These are phyloP conservation scores for Penicillium sp. DNA, from an alignment of 2,329 filamentous ascomycete species.

Conservation along the genomic window DNA sequence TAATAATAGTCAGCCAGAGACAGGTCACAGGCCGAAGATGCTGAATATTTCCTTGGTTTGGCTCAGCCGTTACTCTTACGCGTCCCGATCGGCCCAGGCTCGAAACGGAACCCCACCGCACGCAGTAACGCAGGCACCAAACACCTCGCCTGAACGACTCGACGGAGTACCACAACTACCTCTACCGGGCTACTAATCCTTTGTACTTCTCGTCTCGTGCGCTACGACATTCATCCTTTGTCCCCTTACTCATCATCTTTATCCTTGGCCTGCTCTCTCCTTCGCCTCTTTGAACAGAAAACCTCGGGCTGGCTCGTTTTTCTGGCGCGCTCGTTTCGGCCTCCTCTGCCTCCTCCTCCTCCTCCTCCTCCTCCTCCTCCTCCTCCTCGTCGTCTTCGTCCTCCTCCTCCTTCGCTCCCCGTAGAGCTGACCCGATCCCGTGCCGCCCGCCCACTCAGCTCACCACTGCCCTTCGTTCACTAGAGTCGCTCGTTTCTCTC, in stretches of 20 bases:
- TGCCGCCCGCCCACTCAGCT: conserved; percentile 9
- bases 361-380: background rate
- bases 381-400: no score
- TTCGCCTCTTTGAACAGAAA: conserved; percentile 17
- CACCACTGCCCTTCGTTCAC: conserved; percentile 14
- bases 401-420: conserved; percentile 11
- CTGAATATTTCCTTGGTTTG: background rate
- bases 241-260: background rate
- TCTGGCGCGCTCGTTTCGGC: conserved; percentile 5
- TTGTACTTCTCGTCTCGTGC: background rate
- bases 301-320: conserved; percentile 28
- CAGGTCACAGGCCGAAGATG: background rate
- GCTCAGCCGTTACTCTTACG: conserved; percentile 26
- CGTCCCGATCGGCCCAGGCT: conserved; percentile 30
- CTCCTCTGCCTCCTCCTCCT: background rate
- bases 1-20: no score
- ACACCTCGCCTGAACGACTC: conserved; percentile 5
- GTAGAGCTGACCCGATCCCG: conserved; percentile 1
- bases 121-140: conserved; percentile 31
- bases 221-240: background rate
- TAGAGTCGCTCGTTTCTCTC: conserved; percentile 16
- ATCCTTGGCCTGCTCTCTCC: conserved; percentile 11
- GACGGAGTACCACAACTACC: background rate
- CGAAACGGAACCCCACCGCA: conserved; percentile 33
- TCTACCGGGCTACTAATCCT: background rate